phyloP scores from a whole-genome alignment of 768 basidiomycete species.

The Multifurca ochricompacta region DNA sequence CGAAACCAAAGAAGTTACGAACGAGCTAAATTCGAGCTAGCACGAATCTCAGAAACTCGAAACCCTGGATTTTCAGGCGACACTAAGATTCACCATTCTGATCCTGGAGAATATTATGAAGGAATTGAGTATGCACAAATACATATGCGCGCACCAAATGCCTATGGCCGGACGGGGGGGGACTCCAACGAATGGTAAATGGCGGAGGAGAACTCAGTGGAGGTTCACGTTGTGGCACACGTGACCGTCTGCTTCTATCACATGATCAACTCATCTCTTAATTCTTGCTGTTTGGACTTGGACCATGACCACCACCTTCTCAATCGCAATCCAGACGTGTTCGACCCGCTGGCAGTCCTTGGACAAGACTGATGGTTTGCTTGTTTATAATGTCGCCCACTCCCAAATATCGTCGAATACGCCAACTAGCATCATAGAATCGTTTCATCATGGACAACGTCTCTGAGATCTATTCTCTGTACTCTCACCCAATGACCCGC shows the following conservation, averaged over 20 bases:
- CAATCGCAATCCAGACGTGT: neutral
- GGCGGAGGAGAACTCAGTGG: too few species aligned
- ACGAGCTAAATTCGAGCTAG: neutral
- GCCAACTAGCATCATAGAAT: neutral
- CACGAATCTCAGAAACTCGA: neutral
- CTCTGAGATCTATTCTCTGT: constrained; percentile 20
- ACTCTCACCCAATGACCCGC: constrained; percentile 13
- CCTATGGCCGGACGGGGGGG: too few species aligned
- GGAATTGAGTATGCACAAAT: too few species aligned
- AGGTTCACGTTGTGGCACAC: too few species aligned
- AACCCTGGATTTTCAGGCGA: neutral
- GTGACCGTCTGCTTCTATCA: too few species aligned
- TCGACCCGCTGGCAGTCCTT: neutral
- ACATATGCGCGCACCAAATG: too few species aligned
- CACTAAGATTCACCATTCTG: neutral
- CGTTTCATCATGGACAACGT: constrained; percentile 14
- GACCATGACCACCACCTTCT: too few species aligned
- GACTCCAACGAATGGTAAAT: too few species aligned
- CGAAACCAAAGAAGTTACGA: neutral
- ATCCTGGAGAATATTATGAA: neutral
- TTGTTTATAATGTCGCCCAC: neutral
- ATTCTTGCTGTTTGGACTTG: too few species aligned
- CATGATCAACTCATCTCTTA: too few species aligned
- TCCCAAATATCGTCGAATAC: neutral
- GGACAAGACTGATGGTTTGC: neutral